Evolutionary conservation across 2,329 filamentous ascomycete species (phyloP).

Genomic region (Fusarium sublunatum): DNA sequence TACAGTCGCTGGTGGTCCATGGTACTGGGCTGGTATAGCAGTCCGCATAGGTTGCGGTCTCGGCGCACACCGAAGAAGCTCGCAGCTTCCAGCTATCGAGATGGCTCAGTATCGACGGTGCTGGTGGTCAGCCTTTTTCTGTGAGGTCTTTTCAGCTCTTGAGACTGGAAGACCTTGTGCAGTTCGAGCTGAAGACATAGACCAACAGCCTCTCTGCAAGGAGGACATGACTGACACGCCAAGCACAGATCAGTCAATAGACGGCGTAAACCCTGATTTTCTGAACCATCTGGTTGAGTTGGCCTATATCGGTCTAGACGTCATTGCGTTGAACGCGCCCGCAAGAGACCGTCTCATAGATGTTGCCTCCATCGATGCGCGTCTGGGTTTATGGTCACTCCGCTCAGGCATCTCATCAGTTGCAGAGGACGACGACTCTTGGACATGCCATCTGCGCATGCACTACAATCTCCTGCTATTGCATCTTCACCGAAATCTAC

Average conservation of each 20-base stretch:
- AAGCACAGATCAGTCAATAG: not conserved
- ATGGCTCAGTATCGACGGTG: conserved; percentile 42
- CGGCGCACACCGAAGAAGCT: conserved; percentile 36
- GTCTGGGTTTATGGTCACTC: conserved; percentile 42
- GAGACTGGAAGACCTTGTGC: conserved; percentile 43
- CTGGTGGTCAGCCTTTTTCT: conserved; percentile 44
- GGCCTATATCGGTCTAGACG: conserved; percentile 40
- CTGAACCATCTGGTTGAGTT: conserved; percentile 42
- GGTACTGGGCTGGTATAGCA: conserved; percentile 45
- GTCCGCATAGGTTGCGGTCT: conserved; percentile 39
- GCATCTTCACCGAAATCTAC: conserved; percentile 40
- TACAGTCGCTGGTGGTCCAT: conserved; percentile 39
- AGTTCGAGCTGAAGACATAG: conserved; percentile 41
- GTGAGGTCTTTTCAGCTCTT: conserved; percentile 38
- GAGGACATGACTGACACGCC: conserved; percentile 39
- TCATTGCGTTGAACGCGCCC: conserved; percentile 36
- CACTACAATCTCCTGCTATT: conserved; percentile 42
- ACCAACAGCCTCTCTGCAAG: conserved; percentile 34
- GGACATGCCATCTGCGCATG: conserved; percentile 42
- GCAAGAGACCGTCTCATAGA: conserved; percentile 35
- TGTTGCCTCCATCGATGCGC: conserved; percentile 36
- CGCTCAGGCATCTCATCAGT: conserved; percentile 42
- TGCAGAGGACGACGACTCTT: conserved; percentile 36
- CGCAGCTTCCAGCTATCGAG: conserved; percentile 35
- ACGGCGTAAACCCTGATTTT: conserved; percentile 30